Evolutionary conservation across 805 yeast species (phyloP).

Genomic region (Ogataea pignaliae): DNA sequence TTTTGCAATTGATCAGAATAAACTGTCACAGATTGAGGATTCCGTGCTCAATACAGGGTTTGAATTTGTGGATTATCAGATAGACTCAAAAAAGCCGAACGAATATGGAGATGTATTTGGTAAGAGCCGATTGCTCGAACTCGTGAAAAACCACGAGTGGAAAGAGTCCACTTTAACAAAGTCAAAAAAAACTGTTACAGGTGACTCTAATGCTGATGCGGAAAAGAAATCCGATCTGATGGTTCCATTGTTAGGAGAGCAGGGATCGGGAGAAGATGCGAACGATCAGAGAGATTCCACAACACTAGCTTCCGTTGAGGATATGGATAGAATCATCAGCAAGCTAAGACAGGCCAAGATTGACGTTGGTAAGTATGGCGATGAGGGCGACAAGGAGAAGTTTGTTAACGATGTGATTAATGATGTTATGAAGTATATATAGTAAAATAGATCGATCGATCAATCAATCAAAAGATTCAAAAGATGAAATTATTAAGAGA

Average conservation of each 20-base stretch:
- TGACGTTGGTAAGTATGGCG: constrained; percentile 21
- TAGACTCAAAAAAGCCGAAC: constrained; percentile 26
- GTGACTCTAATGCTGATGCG: too few species aligned
- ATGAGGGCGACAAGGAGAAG: constrained; percentile 26
- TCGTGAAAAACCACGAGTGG: constrained; percentile 45
- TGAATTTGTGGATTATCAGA: constrained; percentile 35
- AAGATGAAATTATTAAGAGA: too few species aligned
- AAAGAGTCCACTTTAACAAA: neutral
- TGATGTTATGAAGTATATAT: constrained; percentile 37
- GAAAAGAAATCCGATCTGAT: neutral
- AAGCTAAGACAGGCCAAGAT: constrained; percentile 35
- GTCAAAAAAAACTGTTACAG: too few species aligned
- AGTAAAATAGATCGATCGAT: neutral
- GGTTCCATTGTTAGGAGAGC: neutral
- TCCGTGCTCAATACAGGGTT: constrained; percentile 34
- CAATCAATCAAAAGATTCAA: too few species aligned
- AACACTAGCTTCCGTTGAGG: constrained; percentile 8
- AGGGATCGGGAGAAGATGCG: neutral
- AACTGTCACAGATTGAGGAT: constrained; percentile 35
- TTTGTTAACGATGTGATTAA: constrained; percentile 34
- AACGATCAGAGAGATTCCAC: neutral
- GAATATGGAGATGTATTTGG: constrained; percentile 38
- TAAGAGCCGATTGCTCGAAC: constrained; percentile 34
- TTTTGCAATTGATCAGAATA: constrained; percentile 1
- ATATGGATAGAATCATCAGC: constrained; percentile 29